Conservation (phyloP, 768 basidiomycete genomes). For the Phylloporus rhodoxanthus region DNA sequence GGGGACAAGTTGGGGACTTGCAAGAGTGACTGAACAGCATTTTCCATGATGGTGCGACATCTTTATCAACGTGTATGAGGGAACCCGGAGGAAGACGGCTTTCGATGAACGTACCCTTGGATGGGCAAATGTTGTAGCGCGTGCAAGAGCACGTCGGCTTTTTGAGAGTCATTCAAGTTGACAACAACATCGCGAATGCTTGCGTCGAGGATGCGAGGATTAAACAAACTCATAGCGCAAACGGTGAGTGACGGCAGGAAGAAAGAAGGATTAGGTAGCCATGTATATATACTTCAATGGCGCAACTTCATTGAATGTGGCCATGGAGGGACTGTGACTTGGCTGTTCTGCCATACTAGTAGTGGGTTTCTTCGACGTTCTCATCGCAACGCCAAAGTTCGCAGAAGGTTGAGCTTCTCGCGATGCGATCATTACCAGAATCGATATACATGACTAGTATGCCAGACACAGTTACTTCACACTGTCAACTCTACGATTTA, state of each 20-base stretch:
- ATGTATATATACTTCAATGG: constrained; percentile 6
- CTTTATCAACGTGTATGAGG: constrained; percentile 17
- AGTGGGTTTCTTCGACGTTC: constrained; percentile 9
- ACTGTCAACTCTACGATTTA: too few relatives aligned
- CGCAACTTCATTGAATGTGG: constrained; percentile 17
- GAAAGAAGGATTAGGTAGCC: neutral
- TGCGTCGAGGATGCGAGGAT: constrained; percentile 73
- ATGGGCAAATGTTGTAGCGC: constrained; percentile 78
- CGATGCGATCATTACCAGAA: too few relatives aligned
- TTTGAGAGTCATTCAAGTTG: constrained; percentile 56
- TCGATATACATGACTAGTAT: too few relatives aligned
- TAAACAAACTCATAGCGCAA: constrained; percentile 53
- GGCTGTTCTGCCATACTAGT: neutral
- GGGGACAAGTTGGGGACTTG: constrained; percentile 48
- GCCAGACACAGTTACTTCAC: too few relatives aligned
- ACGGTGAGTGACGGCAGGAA: neutral
- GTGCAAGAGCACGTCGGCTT: constrained; percentile 65
- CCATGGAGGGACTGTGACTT: constrained; percentile 11
- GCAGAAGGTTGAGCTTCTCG: too few relatives aligned
- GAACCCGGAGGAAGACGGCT: neutral
- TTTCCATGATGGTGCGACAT: constrained; percentile 62
- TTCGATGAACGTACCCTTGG: constrained; percentile 46
- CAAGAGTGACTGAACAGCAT: constrained; percentile 67
- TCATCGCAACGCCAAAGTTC: neutral
- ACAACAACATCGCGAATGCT: constrained; percentile 63